Evolutionary conservation across 345 rosid genomes (phyloP), one percentile per base, ranked within the genome.

Genomic region (Eucalyptus coolabah): DNA sequence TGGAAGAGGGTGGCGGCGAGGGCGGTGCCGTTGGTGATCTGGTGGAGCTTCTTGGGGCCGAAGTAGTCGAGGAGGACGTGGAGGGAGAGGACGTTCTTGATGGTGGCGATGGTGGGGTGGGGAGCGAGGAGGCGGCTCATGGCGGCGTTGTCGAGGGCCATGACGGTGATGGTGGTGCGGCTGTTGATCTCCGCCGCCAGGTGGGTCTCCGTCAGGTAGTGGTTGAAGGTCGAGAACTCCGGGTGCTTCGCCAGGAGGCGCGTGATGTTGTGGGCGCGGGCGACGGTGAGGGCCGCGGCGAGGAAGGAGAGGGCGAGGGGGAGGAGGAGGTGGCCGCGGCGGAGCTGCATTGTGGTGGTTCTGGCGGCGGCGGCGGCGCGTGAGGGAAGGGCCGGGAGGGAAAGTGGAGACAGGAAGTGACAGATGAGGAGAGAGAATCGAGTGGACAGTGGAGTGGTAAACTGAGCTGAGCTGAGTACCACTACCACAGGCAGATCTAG

Each of bases 21-120:
- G 34, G 99, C 98, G 50, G 98, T 93, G 89, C 99, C 99, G 93
- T 93, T 94, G 37, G 95, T 95, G 93, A 98, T 95, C 93, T 98
- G 98, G 95, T 98, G 99, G 91, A 97, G 97, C 92, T 98, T 98
- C 92, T 94, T 97, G 90, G 99, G 86, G 88, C 96, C 99, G 91
- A 98, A 98, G 96, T 97, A 98, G 91, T 98, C 99, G 40, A 97
- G 94, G 90, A 98, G 98, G 89, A 98, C 93, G 92, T 98, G 99
- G 92, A 95, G 96, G 91, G 99, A 96, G 90, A 98, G 98, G 91
- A 96, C 91, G 97, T 96, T 97, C 45, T 95, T 97, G 90, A 98
- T 37, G 91, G 98, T 94, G 93, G 92, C 89, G 94, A 97, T 91
- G 54, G 99, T 86, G 60, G 95, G 96, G 89, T 94, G 93, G 65